A percentile compares a stretch with the other conserved stretches of the same genome.
Evolutionary conservation across 1,284 basidiomycete genomes (phyloP).

Genomic region (Austroboletus olivaceoglutinosus): DNA sequence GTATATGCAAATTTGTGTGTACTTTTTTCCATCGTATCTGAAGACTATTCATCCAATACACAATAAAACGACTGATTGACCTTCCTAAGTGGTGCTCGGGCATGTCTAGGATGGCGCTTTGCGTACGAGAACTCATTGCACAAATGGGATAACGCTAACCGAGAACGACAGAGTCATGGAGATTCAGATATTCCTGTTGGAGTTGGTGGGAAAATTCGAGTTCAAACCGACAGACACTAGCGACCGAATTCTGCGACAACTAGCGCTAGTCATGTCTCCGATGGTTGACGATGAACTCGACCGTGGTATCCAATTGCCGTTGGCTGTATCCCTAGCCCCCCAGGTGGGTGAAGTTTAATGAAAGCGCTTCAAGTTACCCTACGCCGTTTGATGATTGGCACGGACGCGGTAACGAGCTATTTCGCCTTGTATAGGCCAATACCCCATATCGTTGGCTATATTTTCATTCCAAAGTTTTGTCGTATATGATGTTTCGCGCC

Average conservation of each 20-base stretch:
- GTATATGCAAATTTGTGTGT: constrained; percentile 49
- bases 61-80: constrained; percentile 34
- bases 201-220: constrained; percentile 48
- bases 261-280: constrained; percentile 43
- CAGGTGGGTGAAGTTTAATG: constrained; percentile 8
- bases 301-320: constrained; percentile 48
- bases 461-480: too few species aligned
- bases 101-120: constrained; percentile 53
- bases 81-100: constrained; percentile 42
- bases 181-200: constrained; percentile 48
- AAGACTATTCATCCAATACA: not conserved
- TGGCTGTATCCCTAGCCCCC: constrained; percentile 41
- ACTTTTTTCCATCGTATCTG: not conserved
- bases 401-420: too few species aligned
- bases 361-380: too few species aligned
- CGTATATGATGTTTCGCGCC: too few species aligned
- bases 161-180: constrained; percentile 38
- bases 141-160: not conserved
- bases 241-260: constrained; percentile 36
- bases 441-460: too few species aligned
- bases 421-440: too few species aligned
- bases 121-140: constrained; percentile 14
- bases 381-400: too few species aligned
- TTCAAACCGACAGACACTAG: constrained; percentile 41
- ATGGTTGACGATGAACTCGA: constrained; percentile 46